These are phyloP conservation scores for Lecanicillium sp. DNA, from an alignment of 2,329 filamentous ascomycete species.

Conservation along the genomic window DNA sequence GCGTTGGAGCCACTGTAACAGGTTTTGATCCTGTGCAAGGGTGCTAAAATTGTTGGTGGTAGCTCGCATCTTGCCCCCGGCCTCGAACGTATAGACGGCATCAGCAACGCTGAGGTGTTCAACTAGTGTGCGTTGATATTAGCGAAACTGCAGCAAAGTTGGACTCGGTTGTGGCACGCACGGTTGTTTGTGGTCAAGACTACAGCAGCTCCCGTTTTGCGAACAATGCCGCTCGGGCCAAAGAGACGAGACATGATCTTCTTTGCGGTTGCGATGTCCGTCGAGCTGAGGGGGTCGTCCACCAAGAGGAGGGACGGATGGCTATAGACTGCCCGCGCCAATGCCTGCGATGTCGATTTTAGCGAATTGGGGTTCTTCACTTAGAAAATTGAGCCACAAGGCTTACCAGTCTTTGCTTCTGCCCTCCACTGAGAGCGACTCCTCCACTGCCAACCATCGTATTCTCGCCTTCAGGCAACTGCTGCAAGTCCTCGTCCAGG, in stretches of 20 bases:
- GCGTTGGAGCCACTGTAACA: too few species aligned
- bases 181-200: conserved; percentile 9
- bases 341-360: conserved; percentile 11
- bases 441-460: conserved; percentile 11
- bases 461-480: conserved; percentile 5
- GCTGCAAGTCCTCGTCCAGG: conserved; percentile 33
- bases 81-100: conserved; percentile 6
- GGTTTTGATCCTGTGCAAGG: too few species aligned
- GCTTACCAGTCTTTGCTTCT: conserved; percentile 16
- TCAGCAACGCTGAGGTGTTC: conserved; percentile 7
- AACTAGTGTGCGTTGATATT: too few species aligned
- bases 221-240: conserved; percentile 12
- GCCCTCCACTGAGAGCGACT: conserved; percentile 13
- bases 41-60: conserved; percentile 6
- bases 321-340: conserved; percentile 85
- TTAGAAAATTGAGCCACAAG: not conserved
- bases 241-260: conserved; percentile 11
- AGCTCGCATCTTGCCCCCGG: conserved; percentile 1
- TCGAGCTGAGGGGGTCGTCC: conserved; percentile 48
- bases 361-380: not conserved
- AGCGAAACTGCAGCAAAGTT: too few species aligned
- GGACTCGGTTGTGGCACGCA: too few species aligned
- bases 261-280: conserved; percentile 8
- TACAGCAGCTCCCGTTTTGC: conserved; percentile 11
- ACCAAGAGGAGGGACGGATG: conserved; percentile 82